Evolutionary conservation across 371 early-diverging fungal genomes (phyloP).

Genomic region (Entomophthora muscae): DNA sequence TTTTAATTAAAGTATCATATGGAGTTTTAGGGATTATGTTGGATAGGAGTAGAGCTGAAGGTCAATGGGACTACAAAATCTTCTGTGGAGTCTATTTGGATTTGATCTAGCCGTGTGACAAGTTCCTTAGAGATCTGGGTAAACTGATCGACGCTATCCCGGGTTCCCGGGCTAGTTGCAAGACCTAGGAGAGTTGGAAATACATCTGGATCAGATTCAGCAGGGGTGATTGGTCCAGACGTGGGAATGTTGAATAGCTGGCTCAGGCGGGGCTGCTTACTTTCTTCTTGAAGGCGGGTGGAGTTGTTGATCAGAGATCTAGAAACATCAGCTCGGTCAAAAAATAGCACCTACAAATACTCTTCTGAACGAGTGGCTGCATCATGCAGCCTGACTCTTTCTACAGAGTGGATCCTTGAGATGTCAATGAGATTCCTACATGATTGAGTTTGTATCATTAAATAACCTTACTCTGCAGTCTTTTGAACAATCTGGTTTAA

Average conservation of each 20-base stretch:
- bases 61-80: background rate
- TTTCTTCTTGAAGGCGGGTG: background rate
- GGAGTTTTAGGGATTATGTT: background rate
- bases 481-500: constrained; percentile 5
- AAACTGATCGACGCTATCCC: background rate
- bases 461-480: constrained; percentile 2
- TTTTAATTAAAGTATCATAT: no score
- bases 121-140: background rate
- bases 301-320: background rate
- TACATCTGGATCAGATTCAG: background rate
- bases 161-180: background rate
- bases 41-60: background rate
- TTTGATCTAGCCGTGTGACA: background rate
- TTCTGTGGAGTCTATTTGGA: background rate
- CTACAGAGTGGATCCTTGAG: background rate
- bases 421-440: constrained; percentile 3
- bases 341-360: background rate
- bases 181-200: background rate
- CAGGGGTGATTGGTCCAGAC: background rate
- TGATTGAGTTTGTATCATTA: background rate
- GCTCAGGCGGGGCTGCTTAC: background rate
- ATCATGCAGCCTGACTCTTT: background rate
- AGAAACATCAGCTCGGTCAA: background rate
- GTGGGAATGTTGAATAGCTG: background rate
- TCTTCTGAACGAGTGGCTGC: background rate